These are phyloP conservation scores for Hymenoscyphus infarciens DNA, from an alignment of 2,329 filamentous ascomycete species.

Conservation along the genomic window DNA sequence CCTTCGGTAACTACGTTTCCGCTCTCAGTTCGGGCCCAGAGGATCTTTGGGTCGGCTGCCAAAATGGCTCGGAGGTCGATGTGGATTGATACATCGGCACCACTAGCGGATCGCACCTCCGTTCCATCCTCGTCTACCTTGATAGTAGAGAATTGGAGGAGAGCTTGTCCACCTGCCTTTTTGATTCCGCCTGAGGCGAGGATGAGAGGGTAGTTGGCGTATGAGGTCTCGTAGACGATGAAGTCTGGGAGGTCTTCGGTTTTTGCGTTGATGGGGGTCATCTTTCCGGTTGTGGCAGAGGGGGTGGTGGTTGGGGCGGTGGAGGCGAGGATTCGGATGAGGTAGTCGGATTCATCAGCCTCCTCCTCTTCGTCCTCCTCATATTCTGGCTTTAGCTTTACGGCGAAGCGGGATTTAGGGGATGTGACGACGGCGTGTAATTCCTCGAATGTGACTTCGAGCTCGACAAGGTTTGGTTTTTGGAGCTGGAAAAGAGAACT, in stretches of 20 bases:
- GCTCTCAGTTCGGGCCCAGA: slow-evolving; percentile 39
- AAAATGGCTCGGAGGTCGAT: slow-evolving; percentile 39
- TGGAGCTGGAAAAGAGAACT: slow-evolving; percentile 32
- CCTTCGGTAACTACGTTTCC: slow-evolving; percentile 38
- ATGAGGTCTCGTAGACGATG: slow-evolving; percentile 44
- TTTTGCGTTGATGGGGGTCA: slow-evolving; percentile 35
- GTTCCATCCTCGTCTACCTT: slow-evolving; percentile 33
- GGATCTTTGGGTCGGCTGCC: slow-evolving; percentile 34
- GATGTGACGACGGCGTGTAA: slow-evolving; percentile 37
- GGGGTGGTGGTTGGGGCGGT: slow-evolving; percentile 19
- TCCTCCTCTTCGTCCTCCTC: slow-evolving; percentile 28
- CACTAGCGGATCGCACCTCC: slow-evolving; percentile 30
- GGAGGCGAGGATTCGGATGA: slow-evolving; percentile 36
- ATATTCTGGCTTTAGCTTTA: slow-evolving; percentile 35
- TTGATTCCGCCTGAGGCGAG: slow-evolving; percentile 41
- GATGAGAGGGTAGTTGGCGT: slow-evolving; percentile 43
- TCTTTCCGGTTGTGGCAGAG: slow-evolving; percentile 19
- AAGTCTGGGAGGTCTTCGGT: slow-evolving; percentile 41
- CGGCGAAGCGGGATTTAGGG: slow-evolving; percentile 39
- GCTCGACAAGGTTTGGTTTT: slow-evolving; percentile 37
- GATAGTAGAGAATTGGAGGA: slow-evolving; percentile 34
- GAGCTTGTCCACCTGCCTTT: slow-evolving; percentile 39
- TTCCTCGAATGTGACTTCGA: slow-evolving; percentile 38
- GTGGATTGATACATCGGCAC: slow-evolving; percentile 43
- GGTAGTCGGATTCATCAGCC: slow-evolving; percentile 33